Evolutionary conservation across 176 grass and related monocot species (phyloP), one percentile per base, ranked within the genome.

Genomic region (Bolboschoenus planiculmis): DNA sequence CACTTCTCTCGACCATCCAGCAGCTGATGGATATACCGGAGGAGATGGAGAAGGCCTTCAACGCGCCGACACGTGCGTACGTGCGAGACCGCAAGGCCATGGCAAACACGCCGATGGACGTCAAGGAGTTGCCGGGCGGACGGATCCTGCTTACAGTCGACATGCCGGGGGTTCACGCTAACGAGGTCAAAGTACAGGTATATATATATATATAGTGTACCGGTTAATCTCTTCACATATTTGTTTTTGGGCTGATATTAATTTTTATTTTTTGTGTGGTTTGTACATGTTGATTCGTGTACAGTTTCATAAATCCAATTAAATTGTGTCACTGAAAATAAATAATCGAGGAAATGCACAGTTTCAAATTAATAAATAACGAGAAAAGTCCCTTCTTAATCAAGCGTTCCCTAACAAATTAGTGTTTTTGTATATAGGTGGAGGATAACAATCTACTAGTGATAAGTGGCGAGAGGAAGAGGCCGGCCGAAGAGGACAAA

Each of bases 101-200:
- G 91, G 91, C 93, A 3, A 89, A 86, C 91, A 93, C 91, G 1
- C 91, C 91, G 3, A 88, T 90, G 79, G 91, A 93, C 61, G 78
- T 90, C 55, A 87, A 91, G 89, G 89, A 97, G 85, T 58, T 93
- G 3, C 91, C 89, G 1, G 88, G 85, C n/a, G 72, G 86, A 7
- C 27, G 61, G 33, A 62, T 88, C 63, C 73, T 86, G 6, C 83
- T 97, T 8, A 60, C 89, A 33, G 81, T 93, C 4, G 89, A 83
- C 77, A 88, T 90, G 89, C 89, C 91, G 9, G 91, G 87, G 0
- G 77, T 91, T 75, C 71, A 51, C 79, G 71, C 63, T 6, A 83
- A 82, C 26, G 89, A 93, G 53, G 67, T 93, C 62, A 85, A 33
- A 75, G 89, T 93, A 63, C 78, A 90, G 85, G 78, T 81, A 88